Evolutionary conservation across 169 alveolate species (phyloP).

Genomic region (Neospora caninum): DNA sequence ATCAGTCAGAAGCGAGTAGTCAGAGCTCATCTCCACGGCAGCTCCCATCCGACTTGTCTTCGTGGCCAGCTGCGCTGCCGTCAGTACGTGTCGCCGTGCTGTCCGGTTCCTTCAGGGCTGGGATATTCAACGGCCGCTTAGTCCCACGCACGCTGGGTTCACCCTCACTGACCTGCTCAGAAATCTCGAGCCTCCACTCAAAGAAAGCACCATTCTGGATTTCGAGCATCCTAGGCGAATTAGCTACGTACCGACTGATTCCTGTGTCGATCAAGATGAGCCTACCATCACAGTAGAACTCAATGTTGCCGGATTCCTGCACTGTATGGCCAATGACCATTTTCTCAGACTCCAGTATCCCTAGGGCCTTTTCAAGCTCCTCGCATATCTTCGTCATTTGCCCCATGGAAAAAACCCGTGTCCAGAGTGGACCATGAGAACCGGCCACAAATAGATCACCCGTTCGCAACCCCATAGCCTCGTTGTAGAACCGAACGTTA

Average conservation of each 20-base stretch:
- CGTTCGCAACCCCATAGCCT: background rate
- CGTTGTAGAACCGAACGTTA: background rate
- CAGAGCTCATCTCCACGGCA: background rate
- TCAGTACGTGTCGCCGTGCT: background rate
- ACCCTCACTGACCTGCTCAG: background rate
- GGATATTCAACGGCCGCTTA: background rate
- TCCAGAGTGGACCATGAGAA: constrained; percentile 74
- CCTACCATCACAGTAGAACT: constrained; percentile 57
- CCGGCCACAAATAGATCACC: constrained; percentile 37
- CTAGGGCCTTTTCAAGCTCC: constrained; percentile 54
- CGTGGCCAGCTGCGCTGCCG: background rate
- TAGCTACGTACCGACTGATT: constrained; percentile 22
- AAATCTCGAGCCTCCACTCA: background rate
- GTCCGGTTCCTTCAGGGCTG: background rate
- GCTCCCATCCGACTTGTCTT: background rate
- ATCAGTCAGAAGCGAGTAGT: background rate
- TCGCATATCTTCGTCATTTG: constrained; percentile 49
- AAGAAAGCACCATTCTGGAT: background rate
- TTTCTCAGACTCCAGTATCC: constrained; percentile 45
- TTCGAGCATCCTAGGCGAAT: constrained; percentile 41
- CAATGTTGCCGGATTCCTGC: constrained; percentile 61
- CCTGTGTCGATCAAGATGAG: constrained; percentile 68
- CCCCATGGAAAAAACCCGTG: constrained; percentile 64
- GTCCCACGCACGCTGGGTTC: background rate
- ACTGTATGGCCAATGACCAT: constrained; percentile 76